Evolutionary conservation across 2,329 filamentous ascomycete species (phyloP).

Genomic region (Neofusicoccum kwambonambiense): DNA sequence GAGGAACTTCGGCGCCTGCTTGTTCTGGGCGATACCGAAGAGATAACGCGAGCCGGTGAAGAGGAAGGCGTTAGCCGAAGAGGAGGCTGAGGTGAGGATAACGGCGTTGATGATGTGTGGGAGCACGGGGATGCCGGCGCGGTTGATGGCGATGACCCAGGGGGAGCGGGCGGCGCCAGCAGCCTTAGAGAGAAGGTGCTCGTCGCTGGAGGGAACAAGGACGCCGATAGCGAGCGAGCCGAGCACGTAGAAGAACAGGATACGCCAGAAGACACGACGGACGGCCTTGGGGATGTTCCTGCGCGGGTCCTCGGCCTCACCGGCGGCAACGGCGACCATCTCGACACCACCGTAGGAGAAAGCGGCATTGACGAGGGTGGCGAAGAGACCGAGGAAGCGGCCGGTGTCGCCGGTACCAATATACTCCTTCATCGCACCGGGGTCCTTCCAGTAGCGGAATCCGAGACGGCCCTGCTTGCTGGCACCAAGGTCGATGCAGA

Average conservation of each 20-base stretch:
- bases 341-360: conserved; percentile 43
- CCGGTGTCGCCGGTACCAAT: conserved; percentile 56
- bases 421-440: conserved; percentile 57
- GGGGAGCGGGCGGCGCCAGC: conserved; percentile 37
- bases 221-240: conserved; percentile 58
- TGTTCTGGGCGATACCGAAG: conserved; percentile 50
- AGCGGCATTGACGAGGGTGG: conserved; percentile 36
- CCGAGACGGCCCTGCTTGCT: conserved; percentile 59
- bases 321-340: conserved; percentile 37
- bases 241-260: conserved; percentile 55
- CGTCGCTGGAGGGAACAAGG: conserved; percentile 57
- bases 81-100: conserved; percentile 70
- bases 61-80: conserved; percentile 66
- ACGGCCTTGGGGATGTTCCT: conserved; percentile 55
- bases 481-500: conserved; percentile 33
- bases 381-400: conserved; percentile 41
- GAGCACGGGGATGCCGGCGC: conserved; percentile 65
- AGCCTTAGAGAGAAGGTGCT: conserved; percentile 47
- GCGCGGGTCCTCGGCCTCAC: conserved; percentile 41
- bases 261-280: conserved; percentile 55
- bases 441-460: conserved; percentile 64
- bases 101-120: conserved; percentile 75
- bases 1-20: conserved; percentile 54
- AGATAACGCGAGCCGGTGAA: conserved; percentile 54
- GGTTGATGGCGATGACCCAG: conserved; percentile 64